Conservation (phyloP, 1,139 yeast genomes). For the Hemisphaericaspora subhashii region DNA sequence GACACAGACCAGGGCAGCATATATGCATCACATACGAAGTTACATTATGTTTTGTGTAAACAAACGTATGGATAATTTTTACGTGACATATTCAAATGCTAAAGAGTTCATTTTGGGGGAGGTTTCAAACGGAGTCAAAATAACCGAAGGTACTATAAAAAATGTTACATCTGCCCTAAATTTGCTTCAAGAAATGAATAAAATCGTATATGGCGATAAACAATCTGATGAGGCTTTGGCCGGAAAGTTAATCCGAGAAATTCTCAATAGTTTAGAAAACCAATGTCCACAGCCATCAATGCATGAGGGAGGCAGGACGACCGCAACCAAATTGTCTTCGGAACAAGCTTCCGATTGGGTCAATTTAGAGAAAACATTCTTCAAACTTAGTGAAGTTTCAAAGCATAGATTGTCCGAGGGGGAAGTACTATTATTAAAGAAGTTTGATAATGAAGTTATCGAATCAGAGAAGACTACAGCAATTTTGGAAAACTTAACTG, state of each 20-base stretch:
- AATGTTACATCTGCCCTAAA: slow-evolving; percentile 12
- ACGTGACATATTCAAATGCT: slow-evolving; percentile 9
- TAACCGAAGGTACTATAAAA: slow-evolving; percentile 13
- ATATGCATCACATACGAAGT: slow-evolving; percentile 12
- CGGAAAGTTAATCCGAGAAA: slow-evolving; percentile 6
- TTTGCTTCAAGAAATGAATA: slow-evolving; percentile 12
- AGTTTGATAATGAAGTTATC: slow-evolving; percentile 16
- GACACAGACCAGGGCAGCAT: no score
- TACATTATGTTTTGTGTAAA: slow-evolving; percentile 14
- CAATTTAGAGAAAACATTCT: slow-evolving; percentile 1
- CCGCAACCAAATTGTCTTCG: neutral
- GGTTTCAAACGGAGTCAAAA: slow-evolving; percentile 7
- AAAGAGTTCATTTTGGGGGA: slow-evolving; percentile 10
- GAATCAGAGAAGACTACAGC: slow-evolving; percentile 10
- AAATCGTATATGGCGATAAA: slow-evolving; percentile 11
- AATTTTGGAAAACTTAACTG: slow-evolving; percentile 12
- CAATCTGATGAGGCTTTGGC: slow-evolving; percentile 11
- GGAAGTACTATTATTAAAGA: slow-evolving; percentile 12
- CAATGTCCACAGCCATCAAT: no score
- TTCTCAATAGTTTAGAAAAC: no score
- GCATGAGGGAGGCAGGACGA: no score
- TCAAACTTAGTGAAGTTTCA: slow-evolving; percentile 12
- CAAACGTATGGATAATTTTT: slow-evolving; percentile 12
- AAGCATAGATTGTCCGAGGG: slow-evolving; percentile 13
- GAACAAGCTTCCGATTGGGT: neutral